Conservation (phyloP, 352 stramenopile species). For the Discostella stelligera region DNA sequence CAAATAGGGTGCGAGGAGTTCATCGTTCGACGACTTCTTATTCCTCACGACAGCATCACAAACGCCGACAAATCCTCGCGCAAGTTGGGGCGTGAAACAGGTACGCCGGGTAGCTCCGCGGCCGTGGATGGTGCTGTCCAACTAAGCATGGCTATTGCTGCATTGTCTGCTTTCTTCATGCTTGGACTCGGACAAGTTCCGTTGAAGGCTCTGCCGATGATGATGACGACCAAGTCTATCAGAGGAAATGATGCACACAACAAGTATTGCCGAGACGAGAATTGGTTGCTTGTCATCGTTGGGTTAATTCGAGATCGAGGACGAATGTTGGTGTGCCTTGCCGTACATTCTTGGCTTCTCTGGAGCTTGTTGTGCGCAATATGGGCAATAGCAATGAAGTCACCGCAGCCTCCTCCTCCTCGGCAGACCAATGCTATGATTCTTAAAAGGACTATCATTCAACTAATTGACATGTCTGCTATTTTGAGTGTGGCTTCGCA, state of each 20-base stretch:
- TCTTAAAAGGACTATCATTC: constrained; percentile 15
- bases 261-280: not conserved
- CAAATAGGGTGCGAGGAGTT: constrained; percentile 22
- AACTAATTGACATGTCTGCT: constrained; percentile 27
- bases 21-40: constrained; percentile 45
- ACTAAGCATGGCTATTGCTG: constrained; percentile 38
- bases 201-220: constrained; percentile 20
- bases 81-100: not conserved
- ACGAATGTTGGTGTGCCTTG: constrained; percentile 1
- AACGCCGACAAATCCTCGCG: constrained; percentile 10
- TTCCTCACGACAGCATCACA: constrained; percentile 14
- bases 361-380: constrained; percentile 41
- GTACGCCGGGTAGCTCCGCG: constrained; percentile 25
- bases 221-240: not conserved
- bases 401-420: not conserved
- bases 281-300: not conserved
- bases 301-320: not conserved
- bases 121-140: constrained; percentile 49
- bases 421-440: not conserved
- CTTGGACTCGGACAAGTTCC: constrained; percentile 44
- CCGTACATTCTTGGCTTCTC: constrained; percentile 32
- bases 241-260: not conserved
- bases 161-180: constrained; percentile 49
- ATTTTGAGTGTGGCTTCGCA: constrained; percentile 22
- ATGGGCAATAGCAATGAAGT: constrained; percentile 35